Conservation (phyloP, 768 basidiomycete species). For the Rhizopogon vesiculosus region DNA sequence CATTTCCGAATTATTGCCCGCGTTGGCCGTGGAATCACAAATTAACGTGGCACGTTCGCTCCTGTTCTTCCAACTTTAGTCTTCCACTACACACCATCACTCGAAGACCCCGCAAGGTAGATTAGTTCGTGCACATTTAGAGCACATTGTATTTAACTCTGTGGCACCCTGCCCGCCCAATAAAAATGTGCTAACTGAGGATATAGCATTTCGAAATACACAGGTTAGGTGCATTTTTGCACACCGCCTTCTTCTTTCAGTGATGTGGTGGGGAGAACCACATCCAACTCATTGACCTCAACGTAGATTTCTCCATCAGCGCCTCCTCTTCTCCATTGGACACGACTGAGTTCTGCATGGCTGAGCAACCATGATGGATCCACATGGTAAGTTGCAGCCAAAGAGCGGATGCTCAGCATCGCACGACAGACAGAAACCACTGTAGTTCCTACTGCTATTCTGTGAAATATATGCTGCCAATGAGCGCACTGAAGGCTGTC, state of each 20-base stretch:
- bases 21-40: no score
- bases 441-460: conserved; percentile 6
- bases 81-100: no score
- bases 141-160: no score
- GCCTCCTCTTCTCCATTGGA: conserved; percentile 32
- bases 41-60: no score
- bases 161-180: no score
- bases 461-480: not conserved
- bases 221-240: not conserved
- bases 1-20: no score
- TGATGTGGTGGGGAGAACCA: not conserved
- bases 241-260: not conserved
- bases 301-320: conserved; percentile 32
- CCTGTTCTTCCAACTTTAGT: no score
- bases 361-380: conserved; percentile 40
- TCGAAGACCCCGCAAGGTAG: no score
- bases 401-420: conserved; percentile 38
- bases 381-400: conserved; percentile 38
- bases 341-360: conserved; percentile 40
- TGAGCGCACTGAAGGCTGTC: not conserved
- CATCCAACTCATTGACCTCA: not conserved
- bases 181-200: not conserved
- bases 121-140: no score
- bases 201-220: not conserved
- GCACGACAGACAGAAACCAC: conserved; percentile 30